Percentiles rank a stretch among this genome's conserved stretches.
Evolutionary conservation across 139 green algal genomes (phyloP).

Genomic region (Pleodorina starrii): DNA sequence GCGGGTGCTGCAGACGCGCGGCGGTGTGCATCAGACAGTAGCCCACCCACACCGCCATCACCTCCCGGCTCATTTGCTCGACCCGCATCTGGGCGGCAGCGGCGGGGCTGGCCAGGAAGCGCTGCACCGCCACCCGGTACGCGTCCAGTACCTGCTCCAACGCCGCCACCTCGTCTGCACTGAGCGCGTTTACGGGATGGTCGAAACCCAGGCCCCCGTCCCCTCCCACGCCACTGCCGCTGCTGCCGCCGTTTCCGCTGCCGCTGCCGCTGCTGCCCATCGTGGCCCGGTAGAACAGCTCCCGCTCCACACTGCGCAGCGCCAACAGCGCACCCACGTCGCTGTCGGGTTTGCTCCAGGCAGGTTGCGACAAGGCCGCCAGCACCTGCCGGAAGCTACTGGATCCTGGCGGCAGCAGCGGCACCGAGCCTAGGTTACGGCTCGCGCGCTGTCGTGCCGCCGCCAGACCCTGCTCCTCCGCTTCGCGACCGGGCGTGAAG

Average conservation of each 20-base stretch:
- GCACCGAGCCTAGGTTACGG: slow-evolving; percentile 55
- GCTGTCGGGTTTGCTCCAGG: too few species aligned
- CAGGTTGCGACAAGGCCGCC: too few species aligned
- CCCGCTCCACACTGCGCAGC: slow-evolving; percentile 55
- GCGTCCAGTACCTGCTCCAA: slow-evolving; percentile 54
- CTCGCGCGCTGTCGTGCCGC: slow-evolving; percentile 16
- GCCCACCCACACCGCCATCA: slow-evolving; percentile 63
- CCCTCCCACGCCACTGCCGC: too few species aligned
- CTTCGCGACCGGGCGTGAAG: neutral
- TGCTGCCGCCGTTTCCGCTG: too few species aligned
- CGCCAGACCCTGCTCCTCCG: neutral
- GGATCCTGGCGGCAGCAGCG: neutral
- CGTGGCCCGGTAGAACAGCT: slow-evolving; percentile 59
- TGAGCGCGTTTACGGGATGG: neutral
- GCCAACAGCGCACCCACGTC: slow-evolving; percentile 49
- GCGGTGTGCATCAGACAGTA: slow-evolving; percentile 58
- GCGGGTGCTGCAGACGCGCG: neutral
- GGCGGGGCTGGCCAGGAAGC: slow-evolving; percentile 10
- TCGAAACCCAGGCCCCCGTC: slow-evolving; percentile 19
- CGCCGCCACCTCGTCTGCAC: slow-evolving; percentile 10
- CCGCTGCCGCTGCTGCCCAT: too few species aligned
- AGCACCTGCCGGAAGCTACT: neutral
- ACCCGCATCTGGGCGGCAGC: slow-evolving; percentile 25
- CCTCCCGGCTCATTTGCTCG: slow-evolving; percentile 65
- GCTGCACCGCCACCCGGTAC: slow-evolving; percentile 42